Percentiles rank a stretch among this genome's conserved stretches.
Evolutionary conservation across 2,329 filamentous ascomycete genomes (phyloP).

Genomic region (Rhynchosporium graminicola): DNA sequence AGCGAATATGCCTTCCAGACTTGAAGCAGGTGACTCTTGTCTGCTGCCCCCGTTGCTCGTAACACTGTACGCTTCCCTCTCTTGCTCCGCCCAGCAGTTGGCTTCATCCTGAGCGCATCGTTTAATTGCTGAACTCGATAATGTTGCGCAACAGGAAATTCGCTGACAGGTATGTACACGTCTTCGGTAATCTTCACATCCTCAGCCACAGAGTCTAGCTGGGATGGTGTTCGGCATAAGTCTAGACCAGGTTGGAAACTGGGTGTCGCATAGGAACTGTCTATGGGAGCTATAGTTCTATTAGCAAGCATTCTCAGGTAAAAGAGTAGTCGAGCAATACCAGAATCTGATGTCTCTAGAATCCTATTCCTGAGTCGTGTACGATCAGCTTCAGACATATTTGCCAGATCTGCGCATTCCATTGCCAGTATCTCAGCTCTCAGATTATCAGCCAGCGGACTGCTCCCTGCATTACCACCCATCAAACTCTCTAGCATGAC

Average conservation of each 20-base stretch:
- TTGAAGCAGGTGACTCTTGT: conserved; percentile 27
- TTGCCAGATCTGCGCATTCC: conserved; percentile 15
- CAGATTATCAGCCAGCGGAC: conserved; percentile 5
- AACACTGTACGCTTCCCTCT: not conserved
- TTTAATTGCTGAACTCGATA: conserved; percentile 11
- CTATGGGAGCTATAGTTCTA: not conserved
- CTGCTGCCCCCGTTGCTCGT: not conserved
- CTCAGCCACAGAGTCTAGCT: not conserved
- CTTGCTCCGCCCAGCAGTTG: conserved; percentile 5
- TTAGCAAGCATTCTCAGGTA: not conserved
- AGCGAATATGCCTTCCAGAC: conserved; percentile 53
- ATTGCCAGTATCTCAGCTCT: conserved; percentile 8
- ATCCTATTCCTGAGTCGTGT: conserved; percentile 17
- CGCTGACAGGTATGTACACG: not conserved
- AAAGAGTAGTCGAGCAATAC: conserved; percentile 2
- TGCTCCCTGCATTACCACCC: not conserved
- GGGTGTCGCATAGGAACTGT: not conserved
- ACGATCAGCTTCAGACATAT: conserved; percentile 23
- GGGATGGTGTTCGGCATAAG: not conserved
- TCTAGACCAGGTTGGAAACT: not conserved
- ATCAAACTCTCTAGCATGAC: conserved; percentile 2
- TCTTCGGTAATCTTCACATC: not conserved
- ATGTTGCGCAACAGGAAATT: conserved; percentile 13
- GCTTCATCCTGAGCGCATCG: not conserved
- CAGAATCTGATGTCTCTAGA: conserved; percentile 2